Evolutionary conservation across 768 basidiomycete genomes (phyloP).

Genomic region (Podaxis mareebaensis): DNA sequence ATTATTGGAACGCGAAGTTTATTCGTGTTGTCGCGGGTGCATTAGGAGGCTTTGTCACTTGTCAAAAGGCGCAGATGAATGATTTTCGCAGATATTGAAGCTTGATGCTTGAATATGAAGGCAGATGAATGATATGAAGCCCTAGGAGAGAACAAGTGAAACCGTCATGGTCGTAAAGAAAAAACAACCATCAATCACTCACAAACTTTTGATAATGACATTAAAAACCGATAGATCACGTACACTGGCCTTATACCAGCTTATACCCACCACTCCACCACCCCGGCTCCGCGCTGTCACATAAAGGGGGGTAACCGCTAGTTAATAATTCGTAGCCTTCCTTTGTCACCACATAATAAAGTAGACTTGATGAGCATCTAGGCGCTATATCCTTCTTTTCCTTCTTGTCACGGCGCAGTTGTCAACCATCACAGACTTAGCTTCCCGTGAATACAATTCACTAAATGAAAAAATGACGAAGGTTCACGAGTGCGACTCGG

Average conservation of each 20-base stretch:
- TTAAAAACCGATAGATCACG: not conserved
- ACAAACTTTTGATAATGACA: not conserved
- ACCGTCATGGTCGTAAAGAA: not conserved
- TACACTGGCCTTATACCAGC: constrained; percentile 3
- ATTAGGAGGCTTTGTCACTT: not conserved
- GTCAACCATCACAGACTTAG: not conserved
- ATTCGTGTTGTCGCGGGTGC: not conserved
- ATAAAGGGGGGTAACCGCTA: not conserved
- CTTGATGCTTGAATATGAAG: not conserved
- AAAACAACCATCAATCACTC: constrained; percentile 4
- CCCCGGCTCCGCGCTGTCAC: constrained; percentile 9
- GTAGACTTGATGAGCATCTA: constrained; percentile 4
- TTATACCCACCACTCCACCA: constrained; percentile 5
- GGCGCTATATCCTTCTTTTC: not conserved
- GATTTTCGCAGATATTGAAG: not conserved
- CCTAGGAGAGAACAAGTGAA: not conserved
- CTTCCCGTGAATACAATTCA: not conserved
- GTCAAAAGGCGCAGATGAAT: constrained; percentile 4
- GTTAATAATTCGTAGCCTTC: constrained; percentile 1
- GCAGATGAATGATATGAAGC: not conserved
- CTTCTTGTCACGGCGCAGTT: not conserved
- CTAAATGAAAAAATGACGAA: constrained; percentile 12
- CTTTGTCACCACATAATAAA: constrained; percentile 8
- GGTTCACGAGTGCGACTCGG: constrained; percentile 7
- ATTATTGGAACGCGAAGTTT: too few species aligned